phyloP scores from a whole-genome alignment of 768 basidiomycete species.

The Rhodotorula diobovata region DNA sequence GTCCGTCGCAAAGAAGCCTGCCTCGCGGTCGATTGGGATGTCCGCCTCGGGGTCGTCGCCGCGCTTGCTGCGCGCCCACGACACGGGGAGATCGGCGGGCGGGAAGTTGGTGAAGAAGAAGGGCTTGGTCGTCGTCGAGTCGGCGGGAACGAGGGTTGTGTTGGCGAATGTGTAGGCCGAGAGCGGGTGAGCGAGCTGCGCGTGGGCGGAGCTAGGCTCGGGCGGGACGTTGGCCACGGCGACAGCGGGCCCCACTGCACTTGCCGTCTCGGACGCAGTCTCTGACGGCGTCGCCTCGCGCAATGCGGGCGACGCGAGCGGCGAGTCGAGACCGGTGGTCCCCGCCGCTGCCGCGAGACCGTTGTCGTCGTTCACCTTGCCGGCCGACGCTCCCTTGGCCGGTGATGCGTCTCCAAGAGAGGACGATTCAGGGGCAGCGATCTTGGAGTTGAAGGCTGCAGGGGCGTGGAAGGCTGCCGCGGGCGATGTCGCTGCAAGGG shows the following conservation, averaged over 20 bases:
- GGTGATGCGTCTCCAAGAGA: neutral
- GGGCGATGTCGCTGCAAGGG: no score
- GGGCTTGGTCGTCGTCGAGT: slow-evolving; percentile 11
- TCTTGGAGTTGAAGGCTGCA: no score
- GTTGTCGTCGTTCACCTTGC: neutral
- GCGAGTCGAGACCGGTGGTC: neutral
- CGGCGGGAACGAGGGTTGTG: slow-evolving; percentile 28
- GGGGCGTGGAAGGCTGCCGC: no score
- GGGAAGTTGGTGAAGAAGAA: slow-evolving; percentile 27
- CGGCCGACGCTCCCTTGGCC: neutral
- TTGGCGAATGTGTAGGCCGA: slow-evolving; percentile 28
- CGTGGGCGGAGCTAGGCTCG: neutral
- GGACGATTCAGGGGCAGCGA: no score
- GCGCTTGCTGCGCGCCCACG: slow-evolving; percentile 22
- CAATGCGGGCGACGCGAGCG: neutral
- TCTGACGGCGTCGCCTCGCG: slow-evolving; percentile 23
- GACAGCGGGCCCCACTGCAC: neutral
- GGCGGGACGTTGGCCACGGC: neutral
- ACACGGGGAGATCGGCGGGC: slow-evolving; percentile 13
- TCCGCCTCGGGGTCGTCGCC: slow-evolving; percentile 29
- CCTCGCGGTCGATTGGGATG: neutral
- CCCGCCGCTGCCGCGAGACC: neutral
- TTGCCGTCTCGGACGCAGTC: slow-evolving; percentile 2
- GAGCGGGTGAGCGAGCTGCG: slow-evolving; percentile 19
- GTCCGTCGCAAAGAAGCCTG: slow-evolving; percentile 6